Evolutionary conservation across 202 grass and related monocot species (phyloP).

Genomic region (Schoenoplectus tabernaemontani): DNA sequence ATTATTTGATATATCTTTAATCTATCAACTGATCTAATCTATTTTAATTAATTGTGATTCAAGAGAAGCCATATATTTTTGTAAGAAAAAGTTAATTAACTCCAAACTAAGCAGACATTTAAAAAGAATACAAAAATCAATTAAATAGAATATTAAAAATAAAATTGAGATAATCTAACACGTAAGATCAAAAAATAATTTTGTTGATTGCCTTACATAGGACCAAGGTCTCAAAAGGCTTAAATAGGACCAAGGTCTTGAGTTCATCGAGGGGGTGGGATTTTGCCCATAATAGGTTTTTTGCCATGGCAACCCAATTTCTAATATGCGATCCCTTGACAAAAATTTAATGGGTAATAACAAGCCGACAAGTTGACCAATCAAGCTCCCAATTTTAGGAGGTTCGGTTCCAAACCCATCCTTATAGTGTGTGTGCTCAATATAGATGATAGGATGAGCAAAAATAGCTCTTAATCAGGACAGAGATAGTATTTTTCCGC

Average conservation of each 20-base stretch:
- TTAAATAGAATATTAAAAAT: background rate
- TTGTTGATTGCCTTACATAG: background rate
- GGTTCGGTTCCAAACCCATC: background rate
- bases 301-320: background rate
- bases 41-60: conserved; percentile 1
- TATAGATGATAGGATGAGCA: background rate
- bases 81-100: background rate
- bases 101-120: background rate
- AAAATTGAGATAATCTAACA: background rate
- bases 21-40: background rate
- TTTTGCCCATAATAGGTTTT: background rate
- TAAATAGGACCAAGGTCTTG: background rate
- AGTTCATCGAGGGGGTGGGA: background rate
- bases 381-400: background rate
- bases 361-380: background rate
- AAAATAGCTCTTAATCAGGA: background rate
- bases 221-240: background rate
- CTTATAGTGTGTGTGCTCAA: background rate
- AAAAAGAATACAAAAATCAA: background rate
- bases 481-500: background rate
- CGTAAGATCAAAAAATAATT: background rate
- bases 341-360: background rate
- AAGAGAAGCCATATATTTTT: background rate
- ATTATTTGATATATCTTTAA: background rate
- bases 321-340: background rate